Conservation (phyloP, 2,329 filamentous ascomycete genomes). For the Pseudofabraea citricarpa region DNA sequence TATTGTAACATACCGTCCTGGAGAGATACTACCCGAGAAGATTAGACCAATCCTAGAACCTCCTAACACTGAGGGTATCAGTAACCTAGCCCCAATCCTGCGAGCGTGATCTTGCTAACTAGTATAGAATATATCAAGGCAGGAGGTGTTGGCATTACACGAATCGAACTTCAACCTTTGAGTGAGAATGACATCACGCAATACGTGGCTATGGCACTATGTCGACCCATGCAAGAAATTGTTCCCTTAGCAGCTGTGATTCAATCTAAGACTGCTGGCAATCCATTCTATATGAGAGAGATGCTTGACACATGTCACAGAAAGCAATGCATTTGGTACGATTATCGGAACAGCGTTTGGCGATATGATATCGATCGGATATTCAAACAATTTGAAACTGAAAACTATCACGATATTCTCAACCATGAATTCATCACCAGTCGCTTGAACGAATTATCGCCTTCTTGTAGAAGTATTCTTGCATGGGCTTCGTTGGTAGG, state of each 20-base stretch:
- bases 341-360: constrained; percentile 79
- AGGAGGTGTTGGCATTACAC: constrained; percentile 58
- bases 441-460: constrained; percentile 70
- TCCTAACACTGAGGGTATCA: constrained; percentile 46
- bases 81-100: constrained; percentile 21
- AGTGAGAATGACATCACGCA: constrained; percentile 74
- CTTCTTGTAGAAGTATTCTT: constrained; percentile 70
- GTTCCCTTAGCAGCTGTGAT: constrained; percentile 77
- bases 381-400: constrained; percentile 77
- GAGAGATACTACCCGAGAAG: constrained; percentile 54
- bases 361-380: constrained; percentile 79
- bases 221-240: constrained; percentile 66
- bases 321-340: constrained; percentile 86
- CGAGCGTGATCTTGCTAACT: constrained; percentile 17
- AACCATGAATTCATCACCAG: constrained; percentile 79
- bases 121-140: constrained; percentile 23
- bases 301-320: constrained; percentile 85
- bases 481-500: constrained; percentile 84
- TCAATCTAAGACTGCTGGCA: constrained; percentile 83
- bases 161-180: constrained; percentile 68
- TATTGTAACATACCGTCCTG: constrained; percentile 67
- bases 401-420: constrained; percentile 73
- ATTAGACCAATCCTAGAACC: constrained; percentile 51
- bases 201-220: constrained; percentile 79
- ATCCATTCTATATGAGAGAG: constrained; percentile 86